Evolutionary conservation across 768 basidiomycete species (phyloP), one percentile per base, ranked within the genome.

Genomic region (Rhodotorula graminis): DNA sequence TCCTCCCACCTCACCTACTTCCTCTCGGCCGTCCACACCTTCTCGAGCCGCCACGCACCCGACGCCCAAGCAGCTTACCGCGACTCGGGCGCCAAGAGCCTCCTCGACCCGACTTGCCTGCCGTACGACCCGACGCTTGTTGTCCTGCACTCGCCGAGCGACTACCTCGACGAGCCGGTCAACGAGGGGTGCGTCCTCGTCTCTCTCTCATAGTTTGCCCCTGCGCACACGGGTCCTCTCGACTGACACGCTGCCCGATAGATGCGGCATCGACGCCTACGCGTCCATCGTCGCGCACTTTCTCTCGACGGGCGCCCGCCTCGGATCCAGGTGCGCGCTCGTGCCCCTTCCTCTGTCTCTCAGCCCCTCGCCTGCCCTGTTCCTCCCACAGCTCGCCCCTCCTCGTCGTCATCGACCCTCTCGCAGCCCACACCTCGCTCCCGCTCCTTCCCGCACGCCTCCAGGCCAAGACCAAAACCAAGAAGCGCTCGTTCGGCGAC

Each of bases 1-100:
- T 57, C 65, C 19, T 65, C 73, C 7, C 73, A 74, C 11, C n/a
- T 74, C 27, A 60, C 16, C 57, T 74, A 70, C 60, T 74, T 74
- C 61, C 69, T 70, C 56, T 42, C 65, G 9, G 62, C 65, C 6
- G 23, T 19, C 46, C 64, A 74, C 73, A 47, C 46, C 29, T 42
- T 23, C 40, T 40, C 52, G 19, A 63, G 58, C 18, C 40, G 25
- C 2, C 16, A 25, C 10, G 50, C 61, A 0, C 7, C 33, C 0
- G 61, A 57, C 0, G 29, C 68, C 0, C 56, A 58, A 27, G 23
- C 56, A 2, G 67, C 72, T 10, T 64, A 60, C 53, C 25, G 29
- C 8, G 53, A 49, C 1, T 42, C 14, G 6, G 31, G 33, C 18
- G 46, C 61, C 0, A 31, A 29, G 12, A 2, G 29, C 4, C 42